Evolutionary conservation across 2,329 filamentous ascomycete genomes (phyloP).

Genomic region (Colletotrichum trifolii): DNA sequence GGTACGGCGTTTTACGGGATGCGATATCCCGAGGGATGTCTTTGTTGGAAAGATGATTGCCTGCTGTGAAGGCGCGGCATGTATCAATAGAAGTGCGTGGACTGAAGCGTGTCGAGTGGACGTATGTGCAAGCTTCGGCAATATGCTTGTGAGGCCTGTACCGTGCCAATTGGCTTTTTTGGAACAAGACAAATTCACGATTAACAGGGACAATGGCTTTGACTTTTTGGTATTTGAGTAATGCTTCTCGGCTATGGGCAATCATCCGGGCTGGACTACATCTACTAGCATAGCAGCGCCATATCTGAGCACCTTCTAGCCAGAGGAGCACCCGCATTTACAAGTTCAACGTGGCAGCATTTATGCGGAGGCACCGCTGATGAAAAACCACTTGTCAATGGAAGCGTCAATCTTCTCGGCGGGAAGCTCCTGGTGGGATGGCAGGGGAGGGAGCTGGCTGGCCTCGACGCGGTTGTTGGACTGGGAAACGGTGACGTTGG

Average conservation of each 20-base stretch:
- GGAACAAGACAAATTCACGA: no score
- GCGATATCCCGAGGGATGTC: slow-evolving; percentile 24
- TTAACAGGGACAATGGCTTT: not conserved
- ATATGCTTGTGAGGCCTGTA: no score
- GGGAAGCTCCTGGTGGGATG: slow-evolving; percentile 80
- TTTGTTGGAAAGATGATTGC: slow-evolving; percentile 20
- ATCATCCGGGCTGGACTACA: slow-evolving; percentile 5
- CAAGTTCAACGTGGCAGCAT: slow-evolving; percentile 23
- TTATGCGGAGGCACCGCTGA: slow-evolving; percentile 92
- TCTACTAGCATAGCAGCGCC: slow-evolving; percentile 20
- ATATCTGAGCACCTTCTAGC: not conserved
- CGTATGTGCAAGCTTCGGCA: no score
- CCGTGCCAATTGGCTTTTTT: no score
- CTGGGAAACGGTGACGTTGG: slow-evolving; percentile 81
- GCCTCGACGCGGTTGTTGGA: slow-evolving; percentile 78
- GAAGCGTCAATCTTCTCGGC: slow-evolving; percentile 92
- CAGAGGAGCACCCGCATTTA: slow-evolving; percentile 1
- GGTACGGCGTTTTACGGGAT: slow-evolving; percentile 33
- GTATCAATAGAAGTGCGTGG: not conserved
- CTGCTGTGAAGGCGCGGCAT: slow-evolving; percentile 13
- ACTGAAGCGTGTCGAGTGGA: not conserved
- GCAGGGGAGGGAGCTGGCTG: slow-evolving; percentile 80
- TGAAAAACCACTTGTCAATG: slow-evolving; percentile 99
- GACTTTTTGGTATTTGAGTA: slow-evolving; percentile 32
- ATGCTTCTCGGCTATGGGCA: slow-evolving; percentile 6